Percentiles rank a stretch among this genome's conserved stretches.
phyloP scores from a whole-genome alignment of 139 green algal genomes.

The Volvox africanus region DNA sequence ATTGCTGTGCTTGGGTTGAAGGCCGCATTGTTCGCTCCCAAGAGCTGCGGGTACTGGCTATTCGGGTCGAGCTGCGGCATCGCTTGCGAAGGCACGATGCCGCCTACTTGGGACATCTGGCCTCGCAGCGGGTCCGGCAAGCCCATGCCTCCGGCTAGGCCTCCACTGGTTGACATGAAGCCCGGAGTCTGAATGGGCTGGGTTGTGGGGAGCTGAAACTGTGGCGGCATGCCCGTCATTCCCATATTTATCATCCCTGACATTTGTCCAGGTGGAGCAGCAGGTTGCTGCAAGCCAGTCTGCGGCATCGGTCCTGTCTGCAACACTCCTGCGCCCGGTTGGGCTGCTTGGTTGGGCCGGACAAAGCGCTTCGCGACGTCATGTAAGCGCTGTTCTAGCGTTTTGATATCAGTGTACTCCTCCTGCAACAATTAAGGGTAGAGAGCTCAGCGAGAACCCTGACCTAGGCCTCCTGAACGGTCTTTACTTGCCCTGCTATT shows the following conservation, averaged over 20 bases:
- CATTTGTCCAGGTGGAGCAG: background rate
- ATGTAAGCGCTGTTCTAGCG: slow-evolving; percentile 90
- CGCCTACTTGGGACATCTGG: slow-evolving; percentile 23
- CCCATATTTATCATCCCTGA: slow-evolving; percentile 20
- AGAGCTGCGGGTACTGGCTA: slow-evolving; percentile 17
- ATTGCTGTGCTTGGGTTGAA: slow-evolving; percentile 38
- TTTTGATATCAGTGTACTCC: slow-evolving; percentile 85
- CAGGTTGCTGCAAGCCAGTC: slow-evolving; percentile 29
- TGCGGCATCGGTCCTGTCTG: slow-evolving; percentile 28
- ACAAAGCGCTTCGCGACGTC: slow-evolving; percentile 80
- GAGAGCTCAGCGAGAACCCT: background rate
- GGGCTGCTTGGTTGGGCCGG: slow-evolving; percentile 7
- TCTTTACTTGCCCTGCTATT: slow-evolving; percentile 65
- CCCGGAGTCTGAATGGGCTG: slow-evolving; percentile 40
- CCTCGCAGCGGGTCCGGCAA: slow-evolving; percentile 4
- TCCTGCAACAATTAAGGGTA: slow-evolving; percentile 69
- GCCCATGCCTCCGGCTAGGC: slow-evolving; percentile 46
- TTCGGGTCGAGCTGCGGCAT: slow-evolving; percentile 21
- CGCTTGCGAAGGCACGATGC: slow-evolving; percentile 9
- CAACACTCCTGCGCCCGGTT: slow-evolving; percentile 12
- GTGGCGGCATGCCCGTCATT: slow-evolving; percentile 20
- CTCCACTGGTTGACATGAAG: slow-evolving; percentile 68
- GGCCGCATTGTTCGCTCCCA: slow-evolving; percentile 12
- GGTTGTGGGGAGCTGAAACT: slow-evolving; percentile 10
- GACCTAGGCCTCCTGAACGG: background rate